These are phyloP conservation scores for Lasiodiplodia theobromae DNA, from an alignment of 2,329 filamentous ascomycete species.

Conservation along the genomic window DNA sequence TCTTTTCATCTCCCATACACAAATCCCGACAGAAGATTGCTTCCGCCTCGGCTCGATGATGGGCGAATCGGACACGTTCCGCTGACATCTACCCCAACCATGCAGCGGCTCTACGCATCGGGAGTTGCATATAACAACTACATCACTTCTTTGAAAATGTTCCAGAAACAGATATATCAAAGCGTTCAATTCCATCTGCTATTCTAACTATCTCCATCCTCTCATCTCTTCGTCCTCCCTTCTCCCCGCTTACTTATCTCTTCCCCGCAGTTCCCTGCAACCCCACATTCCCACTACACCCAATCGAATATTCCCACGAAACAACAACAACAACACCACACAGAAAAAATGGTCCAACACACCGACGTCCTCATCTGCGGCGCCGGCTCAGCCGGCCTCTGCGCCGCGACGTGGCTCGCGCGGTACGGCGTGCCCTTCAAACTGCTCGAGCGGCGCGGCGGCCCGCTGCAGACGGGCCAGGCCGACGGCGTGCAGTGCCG, in stretches of 20 bases:
- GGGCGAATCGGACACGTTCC: not conserved
- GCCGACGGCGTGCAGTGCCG: slow-evolving; percentile 72
- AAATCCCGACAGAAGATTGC: not conserved
- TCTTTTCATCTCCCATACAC: not conserved
- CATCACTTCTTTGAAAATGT: not conserved
- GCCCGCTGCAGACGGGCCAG: slow-evolving; percentile 65
- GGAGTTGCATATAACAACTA: not conserved
- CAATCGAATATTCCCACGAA: not conserved
- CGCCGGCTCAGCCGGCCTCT: slow-evolving; percentile 68
- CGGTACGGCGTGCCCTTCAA: slow-evolving; percentile 63
- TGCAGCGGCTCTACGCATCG: slow-evolving; percentile 6
- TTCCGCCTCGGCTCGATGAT: not conserved
- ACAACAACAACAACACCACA: not conserved
- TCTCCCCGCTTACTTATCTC: not conserved
- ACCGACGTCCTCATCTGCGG: slow-evolving; percentile 64
- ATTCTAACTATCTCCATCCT: not conserved
- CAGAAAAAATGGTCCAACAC: not conserved
- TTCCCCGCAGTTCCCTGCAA: not conserved
- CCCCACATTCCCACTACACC: not conserved
- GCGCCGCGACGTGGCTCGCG: slow-evolving; percentile 67
- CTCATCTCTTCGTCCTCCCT: not conserved
- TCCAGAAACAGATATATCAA: not conserved
- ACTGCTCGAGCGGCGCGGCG: slow-evolving; percentile 64
- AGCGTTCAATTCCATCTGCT: not conserved
- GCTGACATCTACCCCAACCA: slow-evolving; percentile 2